Base-by-base conservation (phyloP, 495 filamentous ascomycete species). In the Xylaria grammica region DNA sequence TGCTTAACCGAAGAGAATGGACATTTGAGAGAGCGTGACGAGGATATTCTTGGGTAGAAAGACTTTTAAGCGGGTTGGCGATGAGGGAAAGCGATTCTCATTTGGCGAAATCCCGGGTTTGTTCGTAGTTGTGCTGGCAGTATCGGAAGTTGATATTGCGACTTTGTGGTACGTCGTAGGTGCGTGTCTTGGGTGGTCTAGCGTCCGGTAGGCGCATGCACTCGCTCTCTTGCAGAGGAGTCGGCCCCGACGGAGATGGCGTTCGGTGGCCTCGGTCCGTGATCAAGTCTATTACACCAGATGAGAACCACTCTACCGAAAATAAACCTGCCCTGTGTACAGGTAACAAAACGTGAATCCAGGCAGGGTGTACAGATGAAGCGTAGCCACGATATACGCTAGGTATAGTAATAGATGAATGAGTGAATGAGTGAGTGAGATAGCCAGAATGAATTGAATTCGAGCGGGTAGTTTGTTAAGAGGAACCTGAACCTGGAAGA, bases 11-110 rank as follows among this genome's bases (percentile, higher is more conserved):
- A 68, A 60, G 40, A 65, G 34, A 30, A 55, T 58, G 69, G 63
- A 59, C 67, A 69, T 61, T 66, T 56, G 64, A 70, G 58, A 67
- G 46, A 54, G 61, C 34, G 42, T 30, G 34, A 44, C 59, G 60
- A 66, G 56, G 38, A 50, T 48, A 57, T 64, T 58, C 63, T 48
- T 54, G 36, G 58, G 62, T 27, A 62, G 42, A 51, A 19, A 45
- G 52, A 15, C 36, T 45, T 63, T 56, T 50, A 52, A 32, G 27
- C 58, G 20, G 11, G 59, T 63, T 49, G 57, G 54, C 54, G 63
- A 46, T 62, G 57, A 34, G 38, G 49, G 55, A 54, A 65, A 58
- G 50, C 62, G 44, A 64, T 51, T 19, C 48, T 55, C n/a, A 17
- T 26, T 52, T n/a, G 19, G 51, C 29, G 34, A 48, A 48, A 11